Base-by-base conservation (phyloP, 176 grass and related monocot genomes). In the Bonia amplexicaulis region DNA sequence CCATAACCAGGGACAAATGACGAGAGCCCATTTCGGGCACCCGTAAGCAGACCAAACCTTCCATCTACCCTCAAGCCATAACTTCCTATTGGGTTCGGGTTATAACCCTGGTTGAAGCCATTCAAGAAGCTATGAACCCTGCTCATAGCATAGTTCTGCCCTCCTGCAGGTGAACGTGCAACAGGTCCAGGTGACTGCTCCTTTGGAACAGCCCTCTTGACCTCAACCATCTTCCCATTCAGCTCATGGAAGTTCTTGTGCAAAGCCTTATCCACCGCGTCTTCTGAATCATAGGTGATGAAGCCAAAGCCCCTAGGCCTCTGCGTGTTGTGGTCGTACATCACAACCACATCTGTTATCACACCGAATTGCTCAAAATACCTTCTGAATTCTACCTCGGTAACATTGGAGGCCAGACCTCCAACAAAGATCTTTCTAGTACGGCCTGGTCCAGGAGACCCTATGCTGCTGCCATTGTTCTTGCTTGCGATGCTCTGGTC, bases 341-440 rank as follows among this genome's bases (percentile, higher is more conserved):
- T 98, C 47, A 98, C 93, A 26, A 98, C 95, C 19, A 95, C 95
- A 77, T 98, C 95, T 14, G 91, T 93, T 76, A 95, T 92, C 54
- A 87, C 84, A 19, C 95, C 95, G 23, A 98, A 98, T 71, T 98
- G 93, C 79, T 98, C 91, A 76, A 98, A 98, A 41, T 98, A 98
- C 71, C 90, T 90, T 61, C 94, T 93, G 75, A 98, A 98, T 42
- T 98, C 95, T 22, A 86, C 80, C 77, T 98, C 95, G 0, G 93
- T 98, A 17, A 98, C 87, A 66, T 90, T 91, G 25, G 93, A 98
- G 13, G 95, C 80, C 46, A 98, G 89, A 11, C 95, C 95, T 51
- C 95, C 95, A 22, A 98, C 95, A 87, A 98, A 98, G 69, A 98
- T 98, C 85, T 98, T 98, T 62, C 90, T 92, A 27, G 95, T 95